Evolutionary conservation across 2,329 filamentous ascomycete genomes (phyloP).

Genomic region (Neofusicoccum sp.): DNA sequence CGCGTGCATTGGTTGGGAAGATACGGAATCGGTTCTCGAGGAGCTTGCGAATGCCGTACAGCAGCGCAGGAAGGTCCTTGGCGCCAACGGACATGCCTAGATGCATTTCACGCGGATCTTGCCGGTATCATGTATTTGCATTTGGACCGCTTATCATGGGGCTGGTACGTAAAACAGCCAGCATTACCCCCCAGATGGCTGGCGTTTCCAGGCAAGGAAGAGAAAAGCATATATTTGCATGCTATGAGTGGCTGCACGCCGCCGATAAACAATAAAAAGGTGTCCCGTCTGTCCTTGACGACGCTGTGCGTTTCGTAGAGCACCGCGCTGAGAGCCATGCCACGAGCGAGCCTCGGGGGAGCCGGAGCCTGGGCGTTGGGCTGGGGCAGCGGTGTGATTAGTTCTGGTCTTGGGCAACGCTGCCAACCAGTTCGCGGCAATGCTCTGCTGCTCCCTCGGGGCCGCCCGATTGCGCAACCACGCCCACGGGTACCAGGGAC

Average conservation of each 20-base stretch:
- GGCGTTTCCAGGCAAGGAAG: not conserved
- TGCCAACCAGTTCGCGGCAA: not conserved
- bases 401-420: not conserved
- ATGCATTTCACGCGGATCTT: not conserved
- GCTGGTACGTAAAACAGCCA: not conserved
- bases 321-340: too few relatives aligned
- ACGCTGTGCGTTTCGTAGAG: not conserved
- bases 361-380: not conserved
- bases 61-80: constrained; percentile 59
- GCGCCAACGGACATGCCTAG: constrained; percentile 31
- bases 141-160: not conserved
- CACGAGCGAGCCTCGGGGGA: not conserved
- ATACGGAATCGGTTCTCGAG: constrained; percentile 77
- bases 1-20: constrained; percentile 92
- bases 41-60: constrained; percentile 77
- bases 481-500: not conserved
- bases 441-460: not conserved
- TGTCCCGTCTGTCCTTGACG: not conserved
- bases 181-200: not conserved
- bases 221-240: constrained; percentile 2
- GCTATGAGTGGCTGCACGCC: not conserved
- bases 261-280: not conserved
- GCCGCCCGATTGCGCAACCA: not conserved
- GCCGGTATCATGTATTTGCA: not conserved
- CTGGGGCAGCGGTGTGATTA: not conserved